Percentiles rank a stretch among this genome's conserved stretches.
Evolutionary conservation across 345 rosid genomes (phyloP).

Genomic region (Eucalyptus lansdowneana): DNA sequence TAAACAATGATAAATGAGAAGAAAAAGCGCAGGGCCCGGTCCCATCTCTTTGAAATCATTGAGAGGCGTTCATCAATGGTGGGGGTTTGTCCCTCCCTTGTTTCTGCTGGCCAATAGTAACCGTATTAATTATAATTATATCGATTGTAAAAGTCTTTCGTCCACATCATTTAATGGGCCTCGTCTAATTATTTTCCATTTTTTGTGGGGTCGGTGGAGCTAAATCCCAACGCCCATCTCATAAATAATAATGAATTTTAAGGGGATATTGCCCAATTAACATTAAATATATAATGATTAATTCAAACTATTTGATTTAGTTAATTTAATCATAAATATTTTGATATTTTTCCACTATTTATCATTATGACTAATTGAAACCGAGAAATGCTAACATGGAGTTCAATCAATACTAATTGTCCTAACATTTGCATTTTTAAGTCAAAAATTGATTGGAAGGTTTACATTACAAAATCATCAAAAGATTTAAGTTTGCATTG

Average conservation of each 20-base stretch:
- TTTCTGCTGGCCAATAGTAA: not conserved
- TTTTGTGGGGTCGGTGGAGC: not conserved
- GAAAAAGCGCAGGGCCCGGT: not conserved
- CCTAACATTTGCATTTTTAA: accelerated
- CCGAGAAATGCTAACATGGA: too few species aligned
- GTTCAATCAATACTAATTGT: accelerated
- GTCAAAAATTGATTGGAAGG: accelerated
- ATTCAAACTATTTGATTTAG: not conserved
- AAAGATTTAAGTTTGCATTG: accelerated
- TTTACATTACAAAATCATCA: not conserved
- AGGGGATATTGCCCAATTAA: not conserved
- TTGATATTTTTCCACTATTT: not conserved
- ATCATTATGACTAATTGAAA: too few species aligned
- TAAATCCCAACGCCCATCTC: not conserved
- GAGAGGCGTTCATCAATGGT: not conserved
- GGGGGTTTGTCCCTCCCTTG: not conserved
- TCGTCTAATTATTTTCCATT: not conserved
- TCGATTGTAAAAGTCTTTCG: not conserved
- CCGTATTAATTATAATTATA: not conserved
- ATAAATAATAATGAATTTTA: not conserved
- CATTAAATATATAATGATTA: accelerated
- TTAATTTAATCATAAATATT: accelerated
- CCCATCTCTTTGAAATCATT: not conserved
- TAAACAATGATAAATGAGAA: not conserved
- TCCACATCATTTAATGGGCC: not conserved